phyloP scores from a whole-genome alignment of 2,329 filamentous ascomycete species.

The Ascochyta rabiei region DNA sequence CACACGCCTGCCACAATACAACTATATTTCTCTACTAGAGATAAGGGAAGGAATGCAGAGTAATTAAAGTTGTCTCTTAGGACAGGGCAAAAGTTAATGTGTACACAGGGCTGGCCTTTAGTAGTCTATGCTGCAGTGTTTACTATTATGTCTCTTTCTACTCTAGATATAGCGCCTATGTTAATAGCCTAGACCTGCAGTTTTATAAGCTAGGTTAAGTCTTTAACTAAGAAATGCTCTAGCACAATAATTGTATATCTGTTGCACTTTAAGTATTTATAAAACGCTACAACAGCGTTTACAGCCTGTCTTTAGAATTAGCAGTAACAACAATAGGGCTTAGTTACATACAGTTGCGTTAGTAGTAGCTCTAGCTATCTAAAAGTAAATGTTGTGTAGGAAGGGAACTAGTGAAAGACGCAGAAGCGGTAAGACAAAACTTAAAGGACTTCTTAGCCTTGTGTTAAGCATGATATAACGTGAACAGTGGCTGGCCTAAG shows the following conservation, averaged over 20 bases:
- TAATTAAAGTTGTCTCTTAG: not conserved
- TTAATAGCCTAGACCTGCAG: not conserved
- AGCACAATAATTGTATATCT: not conserved
- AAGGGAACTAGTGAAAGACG: not conserved
- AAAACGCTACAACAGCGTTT: not conserved
- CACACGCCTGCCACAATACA: not conserved
- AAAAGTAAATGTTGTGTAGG: not conserved
- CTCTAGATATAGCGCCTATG: not conserved
- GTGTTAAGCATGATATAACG: not conserved
- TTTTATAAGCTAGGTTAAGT: not conserved
- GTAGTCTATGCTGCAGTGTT: not conserved
- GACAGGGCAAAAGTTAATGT: not conserved
- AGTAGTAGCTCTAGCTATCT: not conserved
- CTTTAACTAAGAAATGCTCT: not conserved
- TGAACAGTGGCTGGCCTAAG: not conserved
- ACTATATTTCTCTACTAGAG: not conserved
- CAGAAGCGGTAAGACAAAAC: not conserved
- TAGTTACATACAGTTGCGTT: not conserved
- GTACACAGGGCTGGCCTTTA: not conserved
- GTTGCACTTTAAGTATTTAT: not conserved
- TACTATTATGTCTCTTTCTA: not conserved
- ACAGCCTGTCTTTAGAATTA: not conserved
- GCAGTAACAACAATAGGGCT: not conserved
- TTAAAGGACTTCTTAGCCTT: not conserved
- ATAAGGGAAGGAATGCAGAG: not conserved